Conservation (phyloP, 2,329 filamentous ascomycete species). For the Ambrosiella beaveri region DNA sequence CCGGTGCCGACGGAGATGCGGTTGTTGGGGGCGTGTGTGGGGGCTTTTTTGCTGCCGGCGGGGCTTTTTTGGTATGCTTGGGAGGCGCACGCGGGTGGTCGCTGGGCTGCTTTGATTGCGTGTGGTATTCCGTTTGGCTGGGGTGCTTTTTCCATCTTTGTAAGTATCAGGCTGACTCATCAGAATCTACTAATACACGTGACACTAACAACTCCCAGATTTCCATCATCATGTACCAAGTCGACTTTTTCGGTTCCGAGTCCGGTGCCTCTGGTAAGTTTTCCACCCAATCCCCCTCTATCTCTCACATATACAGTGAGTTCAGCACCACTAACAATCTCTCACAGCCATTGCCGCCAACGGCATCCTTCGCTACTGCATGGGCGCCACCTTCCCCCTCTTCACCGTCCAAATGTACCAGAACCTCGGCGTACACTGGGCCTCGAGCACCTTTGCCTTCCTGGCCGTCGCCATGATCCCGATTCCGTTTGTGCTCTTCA, state of each 20-base stretch:
- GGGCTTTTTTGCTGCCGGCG: constrained; percentile 33
- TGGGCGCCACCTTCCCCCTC: constrained; percentile 41
- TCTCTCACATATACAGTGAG: constrained; percentile 18
- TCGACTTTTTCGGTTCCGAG: constrained; percentile 14
- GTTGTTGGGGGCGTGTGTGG: constrained; percentile 41
- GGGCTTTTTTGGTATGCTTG: constrained; percentile 45
- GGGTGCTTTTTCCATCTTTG: constrained; percentile 43
- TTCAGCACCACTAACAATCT: constrained; percentile 28
- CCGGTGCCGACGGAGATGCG: constrained; percentile 34
- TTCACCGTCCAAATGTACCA: constrained; percentile 41
- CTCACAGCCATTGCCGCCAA: constrained; percentile 45
- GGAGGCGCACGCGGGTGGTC: constrained; percentile 28
- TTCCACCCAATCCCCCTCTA: background rate
- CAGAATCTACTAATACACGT: background rate
- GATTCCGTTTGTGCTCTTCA: constrained; percentile 36
- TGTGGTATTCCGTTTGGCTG: constrained; percentile 40
- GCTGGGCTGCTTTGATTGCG: constrained; percentile 33
- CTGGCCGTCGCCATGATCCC: constrained; percentile 31
- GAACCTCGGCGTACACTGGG: constrained; percentile 28
- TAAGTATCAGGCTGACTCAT: constrained; percentile 18
- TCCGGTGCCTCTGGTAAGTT: constrained; percentile 14
- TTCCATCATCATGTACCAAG: constrained; percentile 14
- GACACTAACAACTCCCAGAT: background rate
- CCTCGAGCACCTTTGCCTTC: constrained; percentile 29
- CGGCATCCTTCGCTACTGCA: constrained; percentile 35